Conservation (phyloP, 140 eudicot genomes). For the Erigeron philadelphicus region DNA sequence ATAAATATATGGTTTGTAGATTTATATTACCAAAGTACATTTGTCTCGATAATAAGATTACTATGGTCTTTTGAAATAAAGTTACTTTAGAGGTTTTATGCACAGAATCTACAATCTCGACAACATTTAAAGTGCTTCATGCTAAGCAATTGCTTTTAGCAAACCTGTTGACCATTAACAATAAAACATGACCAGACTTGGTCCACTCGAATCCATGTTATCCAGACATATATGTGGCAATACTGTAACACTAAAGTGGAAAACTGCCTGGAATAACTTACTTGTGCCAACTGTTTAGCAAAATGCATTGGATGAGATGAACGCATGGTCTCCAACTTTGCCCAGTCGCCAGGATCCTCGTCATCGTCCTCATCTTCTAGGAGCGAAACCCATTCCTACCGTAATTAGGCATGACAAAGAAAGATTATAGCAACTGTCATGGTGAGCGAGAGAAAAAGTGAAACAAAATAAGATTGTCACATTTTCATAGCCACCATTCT, state of each 20-base stretch:
- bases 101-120: no score
- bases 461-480: constrained; percentile 22
- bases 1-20: no score
- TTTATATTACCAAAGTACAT: no score
- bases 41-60: no score
- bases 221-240: no score
- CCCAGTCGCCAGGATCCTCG: constrained; percentile 95
- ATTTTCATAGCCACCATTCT: constrained; percentile 36
- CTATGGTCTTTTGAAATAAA: no score
- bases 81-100: no score
- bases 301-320: constrained; percentile 92
- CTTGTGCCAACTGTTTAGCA: constrained; percentile 72
- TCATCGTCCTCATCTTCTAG: constrained; percentile 49
- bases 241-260: not conserved
- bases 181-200: no score
- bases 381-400: constrained; percentile 77
- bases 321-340: constrained; percentile 91
- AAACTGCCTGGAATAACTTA: constrained; percentile 27
- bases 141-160: no score
- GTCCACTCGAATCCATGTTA: no score
- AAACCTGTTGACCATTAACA: no score
- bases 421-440: constrained; percentile 11
- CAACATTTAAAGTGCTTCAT: no score
- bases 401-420: constrained; percentile 17
- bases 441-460: not conserved